Evolutionary conservation across 352 stramenopile genomes (phyloP).

Genomic region (Blastocystis sp.): DNA sequence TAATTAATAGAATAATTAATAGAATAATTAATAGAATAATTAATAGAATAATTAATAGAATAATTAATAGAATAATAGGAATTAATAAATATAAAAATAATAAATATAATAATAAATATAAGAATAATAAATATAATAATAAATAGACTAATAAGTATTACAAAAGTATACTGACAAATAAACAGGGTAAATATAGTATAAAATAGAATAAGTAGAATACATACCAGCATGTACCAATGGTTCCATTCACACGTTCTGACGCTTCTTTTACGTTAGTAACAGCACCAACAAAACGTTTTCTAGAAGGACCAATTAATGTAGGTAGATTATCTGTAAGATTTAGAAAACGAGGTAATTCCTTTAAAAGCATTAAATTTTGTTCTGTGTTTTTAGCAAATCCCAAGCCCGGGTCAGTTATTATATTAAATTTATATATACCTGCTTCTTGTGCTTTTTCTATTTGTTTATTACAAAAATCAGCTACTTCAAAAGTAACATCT

Average conservation of each 20-base stretch:
- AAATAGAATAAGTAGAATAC: slow-evolving; percentile 51
- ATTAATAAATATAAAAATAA: slow-evolving; percentile 8
- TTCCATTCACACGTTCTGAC: slow-evolving; percentile 68
- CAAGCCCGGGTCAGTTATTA: slow-evolving; percentile 83
- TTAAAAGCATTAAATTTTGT: slow-evolving; percentile 69
- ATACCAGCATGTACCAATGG: slow-evolving; percentile 67
- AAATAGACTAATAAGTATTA: too few species aligned
- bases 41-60: too few species aligned
- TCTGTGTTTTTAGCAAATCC: slow-evolving; percentile 81
- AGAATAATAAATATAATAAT: slow-evolving; percentile 10
- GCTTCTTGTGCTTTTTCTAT: slow-evolving; percentile 54
- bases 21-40: slow-evolving; percentile 10
- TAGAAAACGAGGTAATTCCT: slow-evolving; percentile 49
- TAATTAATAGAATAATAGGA: too few species aligned
- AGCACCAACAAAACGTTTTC: slow-evolving; percentile 88
- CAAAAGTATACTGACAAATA: too few species aligned
- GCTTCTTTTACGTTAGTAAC: slow-evolving; percentile 61
- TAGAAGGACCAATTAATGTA: slow-evolving; percentile 56
- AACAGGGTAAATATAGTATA: too few species aligned
- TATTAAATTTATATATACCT: slow-evolving; percentile 72
- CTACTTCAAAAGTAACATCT: slow-evolving; percentile 66
- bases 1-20: neutral
- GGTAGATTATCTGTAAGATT: slow-evolving; percentile 41
- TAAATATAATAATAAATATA: neutral
- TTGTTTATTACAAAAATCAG: slow-evolving; percentile 52